Base-by-base conservation (phyloP, 2,329 filamentous ascomycete species). In the Neodidymelliopsis sp. region DNA sequence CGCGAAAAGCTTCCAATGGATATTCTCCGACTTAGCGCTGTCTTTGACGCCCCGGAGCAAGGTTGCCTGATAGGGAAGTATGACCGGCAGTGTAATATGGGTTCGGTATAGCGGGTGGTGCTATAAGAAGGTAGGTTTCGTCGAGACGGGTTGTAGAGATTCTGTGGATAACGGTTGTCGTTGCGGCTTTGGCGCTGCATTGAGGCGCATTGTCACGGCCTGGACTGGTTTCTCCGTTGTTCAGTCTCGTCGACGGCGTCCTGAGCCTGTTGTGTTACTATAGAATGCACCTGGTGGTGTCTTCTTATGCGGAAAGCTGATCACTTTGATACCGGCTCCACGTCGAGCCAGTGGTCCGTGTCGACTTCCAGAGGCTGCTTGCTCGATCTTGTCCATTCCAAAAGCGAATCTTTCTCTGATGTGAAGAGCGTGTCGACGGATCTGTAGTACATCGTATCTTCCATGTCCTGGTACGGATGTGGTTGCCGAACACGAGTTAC, bases 21-120 rank as follows among this genome's bases (percentile, higher is more conserved):
- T 48, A 48, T 48, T 42, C 45, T 49, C 38, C 45, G 45, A 42
- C 31, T 37, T 49, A 49, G 45, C 33, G 45, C 45, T 49, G 38
- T 42, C 15, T 42, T 49, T 38, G 45, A 49, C 37, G 37, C 38
- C 27, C 23, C 45, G 45, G 38, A 42, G 33, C 20, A 42, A 15
- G 33, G n/a, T 37, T 49, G 27, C 45, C 45, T 20, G 24, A 49
- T 30, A 24, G 34, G 45, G 45, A 22, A 49, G 20, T 42, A 37
- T 15, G 38, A 37, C 37, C 38, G 38, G 37, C 15, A 12, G 22
- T 37, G 7, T 25, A 28, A 20, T 13, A 15, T 20, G 5, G 6
- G 25, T 37, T 4, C 11, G 38, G 31, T 22, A 20, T 36, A 27
- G 28, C 30, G 22, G 24, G 12, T 13, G 11, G 9, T 15, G 30